Conservation (phyloP, 352 stramenopile species). For the Phytophthora sojae region DNA sequence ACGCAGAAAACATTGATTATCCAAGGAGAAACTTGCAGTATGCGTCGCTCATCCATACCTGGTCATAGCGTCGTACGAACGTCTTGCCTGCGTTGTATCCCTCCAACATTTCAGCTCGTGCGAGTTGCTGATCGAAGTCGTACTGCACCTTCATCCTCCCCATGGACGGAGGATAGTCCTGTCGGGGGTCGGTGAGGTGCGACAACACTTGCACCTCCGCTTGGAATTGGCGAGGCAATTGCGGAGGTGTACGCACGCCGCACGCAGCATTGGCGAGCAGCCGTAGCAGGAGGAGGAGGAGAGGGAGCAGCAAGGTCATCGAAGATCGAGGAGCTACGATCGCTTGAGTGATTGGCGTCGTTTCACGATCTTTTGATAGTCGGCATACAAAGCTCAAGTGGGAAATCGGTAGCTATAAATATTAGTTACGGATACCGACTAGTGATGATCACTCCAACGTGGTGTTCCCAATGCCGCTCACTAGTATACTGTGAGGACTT, state of each 20-base stretch:
- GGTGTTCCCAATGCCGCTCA: neutral
- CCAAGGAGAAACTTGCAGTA: neutral
- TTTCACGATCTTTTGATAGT: slow-evolving; percentile 38
- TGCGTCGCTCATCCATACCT: slow-evolving; percentile 9
- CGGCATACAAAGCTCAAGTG: slow-evolving; percentile 8
- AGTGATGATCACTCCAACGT: slow-evolving; percentile 13
- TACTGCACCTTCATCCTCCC: slow-evolving; percentile 68
- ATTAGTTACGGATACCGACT: slow-evolving; percentile 15
- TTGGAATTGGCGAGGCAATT: slow-evolving; percentile 66
- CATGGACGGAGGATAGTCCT: slow-evolving; percentile 65
- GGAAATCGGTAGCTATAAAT: slow-evolving; percentile 9
- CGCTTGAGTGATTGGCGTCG: slow-evolving; percentile 16
- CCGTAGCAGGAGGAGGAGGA: slow-evolving; percentile 22
- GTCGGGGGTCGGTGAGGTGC: slow-evolving; percentile 65
- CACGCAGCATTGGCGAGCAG: slow-evolving; percentile 5
- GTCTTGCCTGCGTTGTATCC: slow-evolving; percentile 78
- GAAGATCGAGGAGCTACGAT: slow-evolving; percentile 1
- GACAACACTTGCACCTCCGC: slow-evolving; percentile 64
- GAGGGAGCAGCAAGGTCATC: slow-evolving; percentile 3
- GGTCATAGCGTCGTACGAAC: slow-evolving; percentile 75
- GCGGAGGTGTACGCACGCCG: slow-evolving; percentile 21
- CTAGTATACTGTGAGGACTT: neutral
- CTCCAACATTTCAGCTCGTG: slow-evolving; percentile 62
- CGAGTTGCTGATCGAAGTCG: slow-evolving; percentile 67
- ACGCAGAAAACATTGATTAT: neutral